A percentile compares a stretch with the other conserved stretches of the same genome.
Evolutionary conservation across 1,139 yeast species (phyloP).

Genomic region (Suhomyces yuchorum): DNA sequence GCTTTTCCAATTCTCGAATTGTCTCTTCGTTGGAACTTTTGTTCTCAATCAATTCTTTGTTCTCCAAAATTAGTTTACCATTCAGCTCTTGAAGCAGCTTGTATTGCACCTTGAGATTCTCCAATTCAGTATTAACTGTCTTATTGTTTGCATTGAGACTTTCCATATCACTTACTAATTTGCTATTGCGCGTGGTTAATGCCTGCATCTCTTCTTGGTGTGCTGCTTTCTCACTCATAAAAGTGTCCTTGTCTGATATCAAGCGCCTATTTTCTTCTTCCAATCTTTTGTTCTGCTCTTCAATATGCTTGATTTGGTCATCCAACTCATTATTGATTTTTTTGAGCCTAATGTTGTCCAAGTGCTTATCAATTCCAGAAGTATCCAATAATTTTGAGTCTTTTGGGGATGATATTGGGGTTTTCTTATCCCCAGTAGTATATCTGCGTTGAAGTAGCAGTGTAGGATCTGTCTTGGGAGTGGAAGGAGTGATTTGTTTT

Average conservation of each 20-base stretch:
- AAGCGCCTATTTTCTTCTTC: constrained; percentile 6
- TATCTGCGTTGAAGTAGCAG: constrained; percentile 24
- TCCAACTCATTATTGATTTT: constrained; percentile 31
- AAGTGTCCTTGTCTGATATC: constrained; percentile 12
- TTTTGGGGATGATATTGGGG: constrained; percentile 6
- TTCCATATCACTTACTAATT: neutral
- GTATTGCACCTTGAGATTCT: constrained; percentile 6
- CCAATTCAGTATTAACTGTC: neutral
- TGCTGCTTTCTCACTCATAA: constrained; percentile 4
- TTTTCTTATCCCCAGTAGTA: constrained; percentile 9
- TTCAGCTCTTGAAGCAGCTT: constrained; percentile 18
- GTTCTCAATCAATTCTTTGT: constrained; percentile 4
- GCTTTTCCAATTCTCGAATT: constrained; percentile 34
- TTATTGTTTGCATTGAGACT: constrained; percentile 2
- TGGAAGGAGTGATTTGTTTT: constrained; percentile 3
- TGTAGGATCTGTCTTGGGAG: constrained; percentile 25
- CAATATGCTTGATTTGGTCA: constrained; percentile 9
- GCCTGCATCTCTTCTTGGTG: neutral
- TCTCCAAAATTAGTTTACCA: constrained; percentile 8
- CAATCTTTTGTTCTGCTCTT: constrained; percentile 11
- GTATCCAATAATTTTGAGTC: constrained; percentile 35
- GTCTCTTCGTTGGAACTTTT: constrained; percentile 28
- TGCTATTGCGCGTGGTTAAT: neutral
- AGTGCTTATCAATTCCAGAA: constrained; percentile 45
- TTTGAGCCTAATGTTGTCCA: constrained; percentile 43